Base-by-base conservation (phyloP, 139 green algal species). In the Tetradesmus obliquus region DNA sequence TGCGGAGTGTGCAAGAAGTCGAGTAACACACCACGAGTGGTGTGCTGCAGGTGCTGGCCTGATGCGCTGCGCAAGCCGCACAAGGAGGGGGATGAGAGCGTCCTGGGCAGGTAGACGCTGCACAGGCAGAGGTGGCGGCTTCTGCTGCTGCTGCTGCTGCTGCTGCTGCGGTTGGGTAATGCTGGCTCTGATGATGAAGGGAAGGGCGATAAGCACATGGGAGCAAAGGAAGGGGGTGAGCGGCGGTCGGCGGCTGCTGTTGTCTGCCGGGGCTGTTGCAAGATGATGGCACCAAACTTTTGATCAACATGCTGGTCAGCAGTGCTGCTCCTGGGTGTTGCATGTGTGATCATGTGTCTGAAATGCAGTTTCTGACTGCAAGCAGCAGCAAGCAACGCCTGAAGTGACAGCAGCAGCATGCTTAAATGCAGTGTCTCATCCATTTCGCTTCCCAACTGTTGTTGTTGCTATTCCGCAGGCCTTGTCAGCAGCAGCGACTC, bases 401-500 rank as follows among this genome's bases (percentile, higher is more conserved):
- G 3, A 13, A 71, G 60, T 22, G 15, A 13, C 3, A 22, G 60
- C 60, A 3, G 2, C 15, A 22, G 60, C 8, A 71, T 15, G 60
- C 2, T 71, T 15, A 45, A 45, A 45, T 45, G 32, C 32, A 45
- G 32, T 45, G 32, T 45, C 60, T 19, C 6, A 71, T 4, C 60
- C 3, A 13, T 71, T 10, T 13, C 19, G 5, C 60, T 45, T 45
- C 32, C 32, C 32, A 45, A 71, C 76, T 24, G 60, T 9, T 79
- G 60, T 8, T 88, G 57, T 57, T 22, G n/a, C 24, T 53, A 54
- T 15, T 76, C 8, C n/a, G 66, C 66, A 76, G 66, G 66, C 17
- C 17, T 20, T 13, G 55, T 89, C 5, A 90, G 71, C 71, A 90
- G 69, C 32, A 71, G 86, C 8, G 86, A 71, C n/a, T 90, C 86